phyloP scores from a whole-genome alignment of 148 eudicot species.

The Persicaria tinctoria region DNA sequence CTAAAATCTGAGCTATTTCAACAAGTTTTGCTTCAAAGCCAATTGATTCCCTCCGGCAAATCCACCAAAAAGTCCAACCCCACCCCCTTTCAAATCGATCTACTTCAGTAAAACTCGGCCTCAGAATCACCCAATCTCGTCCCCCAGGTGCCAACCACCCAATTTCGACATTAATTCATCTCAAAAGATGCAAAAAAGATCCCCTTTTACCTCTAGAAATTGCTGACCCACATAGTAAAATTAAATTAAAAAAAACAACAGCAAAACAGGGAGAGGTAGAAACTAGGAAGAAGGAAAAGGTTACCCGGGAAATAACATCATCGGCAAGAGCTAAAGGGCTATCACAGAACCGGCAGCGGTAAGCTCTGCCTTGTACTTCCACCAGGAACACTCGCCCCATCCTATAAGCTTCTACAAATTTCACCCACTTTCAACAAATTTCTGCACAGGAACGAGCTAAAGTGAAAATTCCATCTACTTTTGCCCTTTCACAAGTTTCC shows the following conservation, averaged over 20 bases:
- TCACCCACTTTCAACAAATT: not conserved
- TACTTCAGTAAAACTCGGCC: not conserved
- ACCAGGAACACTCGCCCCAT: slow-evolving; percentile 49
- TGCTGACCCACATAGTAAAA: not conserved
- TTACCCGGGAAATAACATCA: slow-evolving; percentile 37
- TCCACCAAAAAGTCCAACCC: no score
- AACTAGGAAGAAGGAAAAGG: not conserved
- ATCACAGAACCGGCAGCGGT: slow-evolving; percentile 39
- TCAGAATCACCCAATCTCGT: not conserved
- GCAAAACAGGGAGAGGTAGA: slow-evolving; percentile 14
- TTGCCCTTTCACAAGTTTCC: not conserved
- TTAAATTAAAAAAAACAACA: not conserved
- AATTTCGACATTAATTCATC: slow-evolving; percentile 1
- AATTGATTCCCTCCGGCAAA: no score
- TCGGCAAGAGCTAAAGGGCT: slow-evolving; percentile 36
- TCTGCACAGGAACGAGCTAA: not conserved
- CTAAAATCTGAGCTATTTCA: not conserved
- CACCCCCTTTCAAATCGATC: no score
- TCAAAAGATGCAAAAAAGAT: not conserved
- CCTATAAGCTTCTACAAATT: not conserved
- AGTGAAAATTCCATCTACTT: not conserved
- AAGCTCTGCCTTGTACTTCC: slow-evolving; percentile 39
- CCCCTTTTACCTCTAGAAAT: not conserved
- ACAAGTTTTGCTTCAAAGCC: not conserved
- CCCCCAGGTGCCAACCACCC: not conserved